Base-by-base conservation (phyloP, 306 rosid genomes). In the Cyamopsis tetragonoloba region DNA sequence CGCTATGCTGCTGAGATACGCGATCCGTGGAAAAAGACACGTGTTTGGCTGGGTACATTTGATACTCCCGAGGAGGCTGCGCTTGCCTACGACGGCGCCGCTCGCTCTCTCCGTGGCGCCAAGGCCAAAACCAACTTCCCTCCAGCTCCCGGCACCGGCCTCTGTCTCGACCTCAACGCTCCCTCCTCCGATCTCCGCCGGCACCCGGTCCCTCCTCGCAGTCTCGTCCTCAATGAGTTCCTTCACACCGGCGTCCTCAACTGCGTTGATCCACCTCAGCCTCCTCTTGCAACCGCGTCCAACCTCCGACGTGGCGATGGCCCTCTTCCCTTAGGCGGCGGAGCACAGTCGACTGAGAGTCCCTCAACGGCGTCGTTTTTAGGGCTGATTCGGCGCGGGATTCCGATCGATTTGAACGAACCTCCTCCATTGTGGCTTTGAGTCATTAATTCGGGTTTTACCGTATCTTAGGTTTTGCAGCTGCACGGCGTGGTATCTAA, bases 11-110 rank as follows among this genome's bases (percentile, higher is more conserved):
- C 99, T 0, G 99, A 93, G 83, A 93, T 93, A 22, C 82, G 99
- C 2, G 99, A 93, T 41, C 99, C 99, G 0, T 93, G 99, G 99
- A 93, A 93, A 85, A 93, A 93, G 43, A 93, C 99, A 0, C 79
- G 99, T 13, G 99, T 93, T 8, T 93, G 99, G 99, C 27, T 93
- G 4, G 99, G 99, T 3, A 93, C 99, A 23, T 93, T 93, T 51
- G 99, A 93, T 63, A 93, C 99, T 0, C 97, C 99, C 0, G 96
- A 93, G 44, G 95, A 93, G 24, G 99, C 99, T 2, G 99, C 99
- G 0, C 79, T 90, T 0, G 99, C 99, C 12, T 93, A 93, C 82
- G 99, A 93, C 78, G 97, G 97, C 3, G 99, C 99, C 5, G 99
- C 99, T 27, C 77, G 97, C 35, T 83, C 97, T 0, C 99, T 93